These are phyloP conservation scores for Pythium grandisporangium DNA, from an alignment of 352 stramenopile genomes.

Conservation along the genomic window DNA sequence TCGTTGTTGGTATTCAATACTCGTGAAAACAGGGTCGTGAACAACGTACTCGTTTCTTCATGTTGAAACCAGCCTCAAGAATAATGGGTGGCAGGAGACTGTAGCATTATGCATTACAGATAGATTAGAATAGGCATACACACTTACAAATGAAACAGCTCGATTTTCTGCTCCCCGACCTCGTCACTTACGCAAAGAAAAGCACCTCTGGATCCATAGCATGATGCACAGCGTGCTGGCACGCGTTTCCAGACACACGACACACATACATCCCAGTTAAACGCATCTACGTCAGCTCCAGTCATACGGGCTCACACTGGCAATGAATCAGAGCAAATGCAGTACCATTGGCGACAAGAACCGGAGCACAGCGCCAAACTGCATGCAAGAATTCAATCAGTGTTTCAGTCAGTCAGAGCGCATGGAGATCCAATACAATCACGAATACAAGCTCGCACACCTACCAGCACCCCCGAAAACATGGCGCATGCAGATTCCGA, in stretches of 20 bases:
- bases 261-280: background rate
- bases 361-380: constrained; percentile 72
- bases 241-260: constrained; percentile 2
- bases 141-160: too few species aligned
- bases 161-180: too few species aligned
- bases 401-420: too few species aligned
- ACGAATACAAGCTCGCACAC: constrained; percentile 7
- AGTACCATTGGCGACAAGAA: constrained; percentile 71
- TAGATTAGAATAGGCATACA: too few species aligned
- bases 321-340: too few species aligned
- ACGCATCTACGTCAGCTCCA: too few species aligned
- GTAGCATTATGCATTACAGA: too few species aligned
- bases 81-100: constrained; percentile 72
- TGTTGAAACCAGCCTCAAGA: constrained; percentile 78
- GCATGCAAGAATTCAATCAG: background rate
- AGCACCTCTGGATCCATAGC: constrained; percentile 77
- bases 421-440: constrained; percentile 1
- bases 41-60: constrained; percentile 73
- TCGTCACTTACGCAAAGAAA: constrained; percentile 72
- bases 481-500: constrained; percentile 79
- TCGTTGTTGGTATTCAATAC: too few species aligned
- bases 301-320: too few species aligned
- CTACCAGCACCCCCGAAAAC: constrained; percentile 76
- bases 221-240: constrained; percentile 78
- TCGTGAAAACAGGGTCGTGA: too few species aligned